These are phyloP conservation scores for Saccharomycopsis lassenensis DNA, from an alignment of 805 yeast genomes.

Conservation along the genomic window DNA sequence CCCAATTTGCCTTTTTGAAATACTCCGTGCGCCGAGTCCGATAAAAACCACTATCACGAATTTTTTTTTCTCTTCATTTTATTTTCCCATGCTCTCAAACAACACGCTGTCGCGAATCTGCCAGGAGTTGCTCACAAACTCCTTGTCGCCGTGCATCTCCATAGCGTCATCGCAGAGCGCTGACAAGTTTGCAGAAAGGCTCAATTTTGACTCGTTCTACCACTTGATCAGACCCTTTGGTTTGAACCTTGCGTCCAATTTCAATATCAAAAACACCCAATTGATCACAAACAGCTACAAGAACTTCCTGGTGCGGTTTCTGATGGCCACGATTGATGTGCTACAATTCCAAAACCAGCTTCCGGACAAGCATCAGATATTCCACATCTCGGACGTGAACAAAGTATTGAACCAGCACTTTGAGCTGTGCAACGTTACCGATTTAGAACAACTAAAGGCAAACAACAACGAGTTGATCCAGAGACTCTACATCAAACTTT, in stretches of 20 bases:
- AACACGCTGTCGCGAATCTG: too few species aligned
- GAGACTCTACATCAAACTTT: constrained; percentile 8
- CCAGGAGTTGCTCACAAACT: constrained; percentile 1
- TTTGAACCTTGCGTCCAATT: too few species aligned
- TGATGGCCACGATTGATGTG: constrained; percentile 6
- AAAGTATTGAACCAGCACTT: too few species aligned
- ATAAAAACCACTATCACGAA: too few species aligned
- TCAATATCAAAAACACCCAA: constrained; percentile 17
- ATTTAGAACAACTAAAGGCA: neutral
- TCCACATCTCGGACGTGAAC: too few species aligned
- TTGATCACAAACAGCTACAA: constrained; percentile 13
- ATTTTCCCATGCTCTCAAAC: too few species aligned
- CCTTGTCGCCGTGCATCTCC: constrained; percentile 4
- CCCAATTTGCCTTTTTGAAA: too few species aligned
- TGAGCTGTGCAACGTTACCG: neutral
- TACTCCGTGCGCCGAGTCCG: too few species aligned
- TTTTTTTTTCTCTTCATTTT: too few species aligned
- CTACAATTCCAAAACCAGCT: constrained; percentile 2
- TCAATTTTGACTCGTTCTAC: constrained; percentile 5
- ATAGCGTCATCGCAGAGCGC: constrained; percentile 1
- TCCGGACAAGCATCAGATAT: too few species aligned
- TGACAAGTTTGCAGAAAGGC: constrained; percentile 2
- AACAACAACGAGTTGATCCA: constrained; percentile 3
- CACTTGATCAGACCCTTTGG: constrained; percentile 9
- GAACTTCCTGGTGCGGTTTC: constrained; percentile 13